phyloP scores from a whole-genome alignment of 495 filamentous ascomycete genomes.

The Beverwykella pulmonaria region DNA sequence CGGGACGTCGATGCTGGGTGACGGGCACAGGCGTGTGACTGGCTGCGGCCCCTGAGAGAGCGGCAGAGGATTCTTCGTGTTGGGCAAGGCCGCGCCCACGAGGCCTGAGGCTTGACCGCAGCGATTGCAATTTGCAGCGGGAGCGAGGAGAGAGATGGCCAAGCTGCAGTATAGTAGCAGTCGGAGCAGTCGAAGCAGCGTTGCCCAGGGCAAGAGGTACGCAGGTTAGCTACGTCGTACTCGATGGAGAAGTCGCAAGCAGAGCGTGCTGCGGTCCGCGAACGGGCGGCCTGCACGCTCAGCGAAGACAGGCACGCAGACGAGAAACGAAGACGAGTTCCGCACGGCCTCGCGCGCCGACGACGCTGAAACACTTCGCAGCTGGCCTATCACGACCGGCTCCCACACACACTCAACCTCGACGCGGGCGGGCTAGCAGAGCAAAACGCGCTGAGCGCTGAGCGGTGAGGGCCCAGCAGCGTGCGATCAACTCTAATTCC shows the following conservation, averaged over 20 bases:
- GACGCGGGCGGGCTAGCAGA: not conserved
- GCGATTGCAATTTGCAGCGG: not conserved
- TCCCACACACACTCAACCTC: not conserved
- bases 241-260: no score
- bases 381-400: constrained; percentile 14
- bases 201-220: not conserved
- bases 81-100: not conserved
- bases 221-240: not conserved
- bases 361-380: constrained; percentile 21
- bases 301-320: not conserved
- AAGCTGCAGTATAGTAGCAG: no score
- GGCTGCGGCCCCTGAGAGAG: constrained; percentile 23
- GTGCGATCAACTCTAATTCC: no score
- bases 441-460: not conserved
- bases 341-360: constrained; percentile 26
- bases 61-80: not conserved
- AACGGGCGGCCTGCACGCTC: not conserved
- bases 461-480: not conserved
- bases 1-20: not conserved
- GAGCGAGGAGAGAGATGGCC: not conserved
- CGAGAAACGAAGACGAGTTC: not conserved
- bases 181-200: not conserved
- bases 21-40: constrained; percentile 12
- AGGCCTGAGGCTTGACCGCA: not conserved
- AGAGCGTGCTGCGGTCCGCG: constrained; percentile 3